phyloP scores from a whole-genome alignment of 169 alveolate species.

The Cryptosporidium muris region DNA sequence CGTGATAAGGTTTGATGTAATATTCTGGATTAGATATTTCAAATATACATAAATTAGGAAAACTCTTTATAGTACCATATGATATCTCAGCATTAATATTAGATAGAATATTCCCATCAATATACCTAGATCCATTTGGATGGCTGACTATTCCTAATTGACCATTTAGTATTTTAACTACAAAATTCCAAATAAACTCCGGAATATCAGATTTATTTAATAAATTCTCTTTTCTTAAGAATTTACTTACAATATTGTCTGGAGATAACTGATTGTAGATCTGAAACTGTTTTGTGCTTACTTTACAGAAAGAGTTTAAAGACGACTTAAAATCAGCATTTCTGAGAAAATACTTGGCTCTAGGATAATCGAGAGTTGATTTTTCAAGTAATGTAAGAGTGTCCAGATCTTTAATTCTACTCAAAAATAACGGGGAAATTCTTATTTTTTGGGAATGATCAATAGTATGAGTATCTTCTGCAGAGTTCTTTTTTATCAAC shows the following conservation, averaged over 20 bases:
- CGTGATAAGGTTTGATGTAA: neutral
- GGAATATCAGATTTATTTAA: neutral
- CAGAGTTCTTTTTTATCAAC: too few relatives aligned
- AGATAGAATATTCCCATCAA: constrained; percentile 34
- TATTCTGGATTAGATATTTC: constrained; percentile 4
- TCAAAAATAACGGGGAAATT: constrained; percentile 11
- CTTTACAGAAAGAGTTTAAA: constrained; percentile 48
- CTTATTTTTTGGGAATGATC: too few relatives aligned
- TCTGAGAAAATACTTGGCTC: constrained; percentile 16
- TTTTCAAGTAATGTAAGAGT: constrained; percentile 40
- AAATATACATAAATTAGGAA: constrained; percentile 11
- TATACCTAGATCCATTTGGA: constrained; percentile 30
- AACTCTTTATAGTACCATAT: constrained; percentile 4
- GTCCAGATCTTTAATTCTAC: constrained; percentile 48
- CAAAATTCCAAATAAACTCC: constrained; percentile 6
- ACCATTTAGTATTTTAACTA: constrained; percentile 15
- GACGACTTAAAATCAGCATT: constrained; percentile 14
- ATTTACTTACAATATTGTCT: neutral
- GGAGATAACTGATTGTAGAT: constrained; percentile 8
- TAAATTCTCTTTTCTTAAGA: neutral
- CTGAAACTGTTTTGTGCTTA: constrained; percentile 29
- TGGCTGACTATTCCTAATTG: constrained; percentile 20
- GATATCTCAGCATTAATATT: constrained; percentile 21
- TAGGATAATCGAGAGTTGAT: constrained; percentile 45
- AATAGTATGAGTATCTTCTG: too few relatives aligned